Conservation (phyloP, 225 moss, liverwort and hornwort genomes). For the Straminergon stramineum region DNA sequence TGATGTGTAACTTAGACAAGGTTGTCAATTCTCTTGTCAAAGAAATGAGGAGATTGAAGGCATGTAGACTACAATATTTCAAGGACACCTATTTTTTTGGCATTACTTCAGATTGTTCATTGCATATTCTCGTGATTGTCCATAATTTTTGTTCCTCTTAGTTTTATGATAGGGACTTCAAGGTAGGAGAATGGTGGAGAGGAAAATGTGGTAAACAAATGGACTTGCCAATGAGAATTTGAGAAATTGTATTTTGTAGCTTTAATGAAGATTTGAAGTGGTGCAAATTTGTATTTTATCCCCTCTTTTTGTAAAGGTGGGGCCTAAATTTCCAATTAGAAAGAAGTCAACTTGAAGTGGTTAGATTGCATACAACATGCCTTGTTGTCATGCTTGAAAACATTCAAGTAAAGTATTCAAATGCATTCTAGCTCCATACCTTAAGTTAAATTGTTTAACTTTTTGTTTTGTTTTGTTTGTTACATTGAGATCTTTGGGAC, state of each 20-base stretch:
- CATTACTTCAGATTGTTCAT: background rate
- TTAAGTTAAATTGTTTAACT: too few species aligned
- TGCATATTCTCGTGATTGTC: background rate
- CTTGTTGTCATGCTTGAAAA: background rate
- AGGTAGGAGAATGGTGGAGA: background rate
- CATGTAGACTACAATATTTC: too few species aligned
- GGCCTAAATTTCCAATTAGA: accelerated
- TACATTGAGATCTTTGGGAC: too few species aligned
- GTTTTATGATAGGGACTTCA: background rate
- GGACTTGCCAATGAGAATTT: background rate
- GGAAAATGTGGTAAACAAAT: background rate
- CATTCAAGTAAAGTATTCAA: background rate
- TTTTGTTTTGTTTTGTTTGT: too few species aligned
- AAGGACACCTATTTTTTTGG: background rate
- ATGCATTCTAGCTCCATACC: background rate
- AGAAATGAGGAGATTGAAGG: background rate
- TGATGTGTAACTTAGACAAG: background rate
- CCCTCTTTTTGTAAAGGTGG: background rate
- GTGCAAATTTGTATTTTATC: background rate
- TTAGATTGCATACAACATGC: background rate
- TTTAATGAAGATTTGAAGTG: background rate
- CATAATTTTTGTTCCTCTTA: background rate
- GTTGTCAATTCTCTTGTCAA: background rate
- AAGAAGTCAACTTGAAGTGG: background rate
- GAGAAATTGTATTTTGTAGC: background rate